These are phyloP conservation scores for Melaleuca quinquenervia DNA, from an alignment of 345 rosid species.

Conservation along the genomic window DNA sequence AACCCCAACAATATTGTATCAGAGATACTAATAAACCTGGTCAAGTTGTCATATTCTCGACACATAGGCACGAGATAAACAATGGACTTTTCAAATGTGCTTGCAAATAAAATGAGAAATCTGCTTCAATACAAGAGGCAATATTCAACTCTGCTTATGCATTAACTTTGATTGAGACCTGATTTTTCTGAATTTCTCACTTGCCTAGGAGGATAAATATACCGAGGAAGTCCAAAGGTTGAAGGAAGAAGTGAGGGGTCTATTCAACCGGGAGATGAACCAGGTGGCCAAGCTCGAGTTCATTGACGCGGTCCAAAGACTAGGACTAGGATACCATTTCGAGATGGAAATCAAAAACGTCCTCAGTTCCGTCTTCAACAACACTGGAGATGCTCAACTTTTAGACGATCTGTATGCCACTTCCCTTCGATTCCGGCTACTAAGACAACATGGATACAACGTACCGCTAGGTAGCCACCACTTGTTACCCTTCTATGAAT, in stretches of 20 bases:
- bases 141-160: neutral
- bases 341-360: neutral
- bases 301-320: constrained; percentile 7
- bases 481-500: too few relatives aligned
- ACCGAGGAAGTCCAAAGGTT: neutral
- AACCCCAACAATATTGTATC: neutral
- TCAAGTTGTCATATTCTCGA: neutral
- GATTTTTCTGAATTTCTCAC: neutral
- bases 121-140: neutral
- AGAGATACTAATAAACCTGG: neutral
- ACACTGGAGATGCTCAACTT: neutral
- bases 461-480: neutral
- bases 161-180: neutral
- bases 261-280: neutral
- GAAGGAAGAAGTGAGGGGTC: neutral
- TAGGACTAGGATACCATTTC: constrained; percentile 10
- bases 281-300: constrained; percentile 1
- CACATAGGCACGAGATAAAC: neutral
- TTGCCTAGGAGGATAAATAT: neutral
- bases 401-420: neutral
- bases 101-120: neutral
- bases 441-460: constrained; percentile 3
- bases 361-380: neutral
- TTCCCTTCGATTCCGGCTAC: constrained; percentile 8
- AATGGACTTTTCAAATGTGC: neutral